Conservation (phyloP, 2,329 filamentous ascomycete species). For the Exophiala spinifera region DNA sequence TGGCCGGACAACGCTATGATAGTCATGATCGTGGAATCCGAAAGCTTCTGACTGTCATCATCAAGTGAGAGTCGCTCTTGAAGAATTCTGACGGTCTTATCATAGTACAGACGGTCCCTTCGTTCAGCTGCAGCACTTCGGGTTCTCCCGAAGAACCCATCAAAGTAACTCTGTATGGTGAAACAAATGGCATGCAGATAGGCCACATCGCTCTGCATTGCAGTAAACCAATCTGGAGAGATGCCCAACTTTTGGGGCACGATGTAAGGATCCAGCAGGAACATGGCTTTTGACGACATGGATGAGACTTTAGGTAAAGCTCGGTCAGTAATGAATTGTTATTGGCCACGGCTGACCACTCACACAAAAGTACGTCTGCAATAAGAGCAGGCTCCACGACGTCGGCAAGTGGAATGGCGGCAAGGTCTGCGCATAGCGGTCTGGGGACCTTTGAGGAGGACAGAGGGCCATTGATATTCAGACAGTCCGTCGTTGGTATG, state of each 20-base stretch:
- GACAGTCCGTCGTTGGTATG: not conserved
- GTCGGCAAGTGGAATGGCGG: slow-evolving; percentile 31
- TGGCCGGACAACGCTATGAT: slow-evolving; percentile 35
- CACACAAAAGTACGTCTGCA: slow-evolving; percentile 34
- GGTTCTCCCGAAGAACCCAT: not conserved
- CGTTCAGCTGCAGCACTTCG: not conserved
- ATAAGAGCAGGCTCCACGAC: slow-evolving; percentile 31
- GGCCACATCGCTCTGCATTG: not conserved
- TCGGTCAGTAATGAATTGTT: too few relatives aligned
- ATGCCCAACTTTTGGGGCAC: not conserved
- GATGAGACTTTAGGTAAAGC: too few relatives aligned
- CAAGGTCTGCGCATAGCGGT: slow-evolving; percentile 20
- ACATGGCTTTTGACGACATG: not conserved
- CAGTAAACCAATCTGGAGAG: not conserved
- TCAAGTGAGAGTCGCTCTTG: slow-evolving; percentile 31
- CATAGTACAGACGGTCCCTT: slow-evolving; percentile 28
- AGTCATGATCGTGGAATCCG: slow-evolving; percentile 34
- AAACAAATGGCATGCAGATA: not conserved
- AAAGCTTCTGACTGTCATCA: slow-evolving; percentile 28
- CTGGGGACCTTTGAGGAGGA: not conserved
- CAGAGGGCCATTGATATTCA: not conserved
- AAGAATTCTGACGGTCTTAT: slow-evolving; percentile 24
- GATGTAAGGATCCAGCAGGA: not conserved
- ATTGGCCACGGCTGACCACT: slow-evolving; percentile 5
- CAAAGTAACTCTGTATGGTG: not conserved